Base-by-base conservation (phyloP, 2,329 filamentous ascomycete species). In the Xylariales sp. region DNA sequence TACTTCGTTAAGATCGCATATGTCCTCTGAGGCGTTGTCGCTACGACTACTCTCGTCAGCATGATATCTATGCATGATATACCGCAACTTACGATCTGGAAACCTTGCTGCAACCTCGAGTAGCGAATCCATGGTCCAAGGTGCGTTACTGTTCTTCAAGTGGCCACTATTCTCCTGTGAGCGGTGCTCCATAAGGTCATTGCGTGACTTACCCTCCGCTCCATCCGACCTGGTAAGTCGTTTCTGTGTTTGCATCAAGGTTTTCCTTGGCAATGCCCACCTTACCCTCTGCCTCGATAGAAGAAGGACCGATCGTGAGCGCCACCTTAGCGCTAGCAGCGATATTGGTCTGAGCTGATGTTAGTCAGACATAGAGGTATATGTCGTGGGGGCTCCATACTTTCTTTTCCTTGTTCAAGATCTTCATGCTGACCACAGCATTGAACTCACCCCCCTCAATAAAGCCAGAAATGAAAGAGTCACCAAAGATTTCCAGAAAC, bases 381-480 rank as follows among this genome's bases (percentile, higher is more conserved):
- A n/a, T n/a, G n/a, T n/a, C n/a, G n/a, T n/a, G n/a, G n/a, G n/a
- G n/a, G n/a, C n/a, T n/a, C n/a, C n/a, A n/a, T n/a, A n/a, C n/a
- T n/a, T 14, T 15, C 20, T 34, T 40, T 27, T 9, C 25, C 19
- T 20, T 20, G 20, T 33, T 25, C 6, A 40, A 27, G 27, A 28
- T 21, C 15, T 27, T 21, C 28, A 40, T 32, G 16, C 12, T 15
- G 20, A 40, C 19, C 22, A 40, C 25, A 25, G 12, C 22, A 25
- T 32, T 40, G 29, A 40, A 40, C 12, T 40, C 38, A 14, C 38
- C 38, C 15, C 38, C 38, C 29, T 40, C 38, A 14, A 40, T 16
- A 20, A 40, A 40, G 15, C 38, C 38, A 14, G 38, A 40, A 19
- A 40, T 40, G 21, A 15, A 40, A n/a, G 28, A 33, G 29, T 40